These are phyloP conservation scores for Ophiocordyceps camponoti-rufipedis DNA, from an alignment of 2,329 filamentous ascomycete genomes.

Conservation along the genomic window DNA sequence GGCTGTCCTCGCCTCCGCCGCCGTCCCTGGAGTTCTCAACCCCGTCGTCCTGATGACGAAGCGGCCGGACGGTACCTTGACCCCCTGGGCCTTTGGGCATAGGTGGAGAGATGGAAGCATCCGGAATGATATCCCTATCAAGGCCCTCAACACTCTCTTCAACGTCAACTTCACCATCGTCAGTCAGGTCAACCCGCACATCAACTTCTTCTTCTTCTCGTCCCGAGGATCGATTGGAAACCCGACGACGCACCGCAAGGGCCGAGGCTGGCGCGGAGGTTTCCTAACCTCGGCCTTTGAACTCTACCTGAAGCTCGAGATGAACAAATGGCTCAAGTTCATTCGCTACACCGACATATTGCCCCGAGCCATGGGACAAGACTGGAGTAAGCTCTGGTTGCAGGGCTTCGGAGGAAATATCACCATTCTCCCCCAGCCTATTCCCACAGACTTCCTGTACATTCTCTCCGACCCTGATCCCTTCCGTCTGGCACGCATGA, in stretches of 20 bases:
- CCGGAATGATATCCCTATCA: slow-evolving; percentile 87
- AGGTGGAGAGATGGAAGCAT: slow-evolving; percentile 98
- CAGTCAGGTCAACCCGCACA: slow-evolving; percentile 81
- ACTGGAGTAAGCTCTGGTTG: slow-evolving; percentile 94
- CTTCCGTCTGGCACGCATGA: slow-evolving; percentile 64
- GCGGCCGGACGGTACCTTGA: slow-evolving; percentile 54
- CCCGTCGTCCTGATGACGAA: slow-evolving; percentile 90
- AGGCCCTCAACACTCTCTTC: slow-evolving; percentile 87
- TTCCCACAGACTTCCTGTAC: slow-evolving; percentile 61
- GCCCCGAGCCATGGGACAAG: slow-evolving; percentile 76
- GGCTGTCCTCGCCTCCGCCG: slow-evolving; percentile 82
- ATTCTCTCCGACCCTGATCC: slow-evolving; percentile 73
- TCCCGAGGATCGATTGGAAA: slow-evolving; percentile 80
- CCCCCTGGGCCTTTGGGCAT: slow-evolving; percentile 90
- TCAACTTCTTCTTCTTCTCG: slow-evolving; percentile 74
- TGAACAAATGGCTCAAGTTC: slow-evolving; percentile 92
- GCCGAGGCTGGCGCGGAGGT: slow-evolving; percentile 87
- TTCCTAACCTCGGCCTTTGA: slow-evolving; percentile 85
- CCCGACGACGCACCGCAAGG: slow-evolving; percentile 87
- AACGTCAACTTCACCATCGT: slow-evolving; percentile 97
- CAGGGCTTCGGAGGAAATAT: slow-evolving; percentile 90
- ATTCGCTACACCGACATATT: slow-evolving; percentile 82
- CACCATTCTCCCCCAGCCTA: slow-evolving; percentile 84
- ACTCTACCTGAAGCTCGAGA: slow-evolving; percentile 88
- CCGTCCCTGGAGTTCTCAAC: slow-evolving; percentile 89